Base-by-base conservation (phyloP, 2,329 filamentous ascomycete species). In the Periconia macrospinosa region DNA sequence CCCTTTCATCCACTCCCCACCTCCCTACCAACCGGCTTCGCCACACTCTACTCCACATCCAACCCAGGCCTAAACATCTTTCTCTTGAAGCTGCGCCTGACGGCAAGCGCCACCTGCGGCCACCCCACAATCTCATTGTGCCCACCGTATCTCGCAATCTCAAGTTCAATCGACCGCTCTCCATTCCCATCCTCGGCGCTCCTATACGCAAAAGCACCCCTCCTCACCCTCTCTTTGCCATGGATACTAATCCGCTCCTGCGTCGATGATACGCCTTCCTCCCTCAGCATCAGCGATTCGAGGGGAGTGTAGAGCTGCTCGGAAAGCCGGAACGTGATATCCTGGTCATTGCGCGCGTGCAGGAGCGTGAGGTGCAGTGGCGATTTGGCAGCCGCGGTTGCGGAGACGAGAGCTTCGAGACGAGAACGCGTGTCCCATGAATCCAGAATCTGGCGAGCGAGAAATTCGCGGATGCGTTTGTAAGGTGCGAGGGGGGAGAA, bases 261-360 rank as follows among this genome's bases (percentile, higher is more conserved):
- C 8, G 54, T 52, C 10, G 59, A 53, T 10, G 50, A 52, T 13
- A 61, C 65, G 18, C 52, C 69, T 55, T 63, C 71, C 20, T 69
- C 54, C 47, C 66, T 62, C 63, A 71, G 23, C 66, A 73, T 53
- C 52, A 64, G 33, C 1, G 49, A 50, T 47, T 72, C 63, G 9
- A 73, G 56, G 1, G 57, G 60, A 35, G 49, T 49, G 41, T 63
- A 74, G 35, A 74, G 40, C 0, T 52, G 71, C 42, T 71, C 62
- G 30, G 86, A 85, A 66, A 92, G 86, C 1, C 77, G 81, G 76
- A 85, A 93, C 0, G 90, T 86, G 55, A 97, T 96, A 62, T 96
- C 91, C 54, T 78, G 77, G 69, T 97, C 93, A 66, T 96, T 85
- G 50, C 83, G 81, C 15, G 92, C 90, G 65, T 97, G 93, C 2